These are phyloP conservation scores for Tulasnella sp. DNA, from an alignment of 768 basidiomycete genomes.

Conservation along the genomic window DNA sequence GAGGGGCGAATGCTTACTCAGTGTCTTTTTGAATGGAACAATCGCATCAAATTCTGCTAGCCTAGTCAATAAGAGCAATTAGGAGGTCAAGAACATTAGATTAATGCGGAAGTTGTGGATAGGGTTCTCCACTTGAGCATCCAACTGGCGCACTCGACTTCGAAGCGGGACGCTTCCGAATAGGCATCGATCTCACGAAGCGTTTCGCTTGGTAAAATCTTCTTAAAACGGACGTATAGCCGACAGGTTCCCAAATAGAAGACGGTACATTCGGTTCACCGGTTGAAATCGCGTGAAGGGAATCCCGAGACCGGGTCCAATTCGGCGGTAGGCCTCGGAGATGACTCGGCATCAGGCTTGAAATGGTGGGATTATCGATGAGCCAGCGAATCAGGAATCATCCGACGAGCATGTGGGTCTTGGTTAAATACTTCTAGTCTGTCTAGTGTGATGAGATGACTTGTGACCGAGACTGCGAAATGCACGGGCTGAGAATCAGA, in stretches of 20 bases:
- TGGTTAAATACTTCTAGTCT: background rate
- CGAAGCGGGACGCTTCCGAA: background rate
- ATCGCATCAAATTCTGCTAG: background rate
- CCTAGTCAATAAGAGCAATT: background rate
- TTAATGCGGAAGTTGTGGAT: background rate
- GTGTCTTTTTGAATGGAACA: background rate
- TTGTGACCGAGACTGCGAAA: background rate
- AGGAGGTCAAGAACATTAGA: background rate
- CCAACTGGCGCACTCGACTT: background rate
- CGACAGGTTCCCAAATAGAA: background rate
- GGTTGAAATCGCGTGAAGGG: background rate
- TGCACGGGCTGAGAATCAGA: background rate
- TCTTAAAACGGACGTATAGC: slow-evolving; percentile 11
- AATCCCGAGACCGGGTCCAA: background rate
- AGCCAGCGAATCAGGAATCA: background rate
- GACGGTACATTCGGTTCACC: background rate
- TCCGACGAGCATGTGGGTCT: background rate
- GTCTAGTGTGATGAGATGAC: background rate
- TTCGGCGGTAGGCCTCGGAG: background rate
- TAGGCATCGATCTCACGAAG: background rate
- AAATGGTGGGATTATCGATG: background rate
- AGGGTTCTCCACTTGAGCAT: slow-evolving; percentile 1
- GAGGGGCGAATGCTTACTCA: too few species aligned
- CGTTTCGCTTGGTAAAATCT: slow-evolving; percentile 5
- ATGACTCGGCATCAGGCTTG: background rate